These are phyloP conservation scores for Umbellularia californica DNA, from an alignment of 164 flowering plant genomes.

Conservation along the genomic window DNA sequence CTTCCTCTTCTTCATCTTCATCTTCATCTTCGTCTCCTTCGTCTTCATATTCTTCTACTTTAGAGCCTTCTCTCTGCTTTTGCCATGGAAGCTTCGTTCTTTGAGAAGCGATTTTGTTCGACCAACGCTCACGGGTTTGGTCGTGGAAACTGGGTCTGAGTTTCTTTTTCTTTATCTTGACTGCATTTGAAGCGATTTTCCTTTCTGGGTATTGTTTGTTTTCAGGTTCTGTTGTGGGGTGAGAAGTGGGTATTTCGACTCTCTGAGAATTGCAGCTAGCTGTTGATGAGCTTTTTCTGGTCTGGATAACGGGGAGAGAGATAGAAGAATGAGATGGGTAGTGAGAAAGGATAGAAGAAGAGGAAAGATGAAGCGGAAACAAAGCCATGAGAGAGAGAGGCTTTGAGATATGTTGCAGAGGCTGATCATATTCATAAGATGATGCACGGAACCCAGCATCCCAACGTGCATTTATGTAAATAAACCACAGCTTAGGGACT, in stretches of 20 bases:
- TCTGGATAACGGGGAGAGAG: not conserved
- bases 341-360: not conserved
- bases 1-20: not conserved
- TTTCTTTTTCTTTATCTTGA: constrained; percentile 50
- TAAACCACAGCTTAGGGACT: too few species aligned
- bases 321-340: not conserved
- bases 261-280: constrained; percentile 13
- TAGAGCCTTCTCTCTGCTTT: constrained; percentile 9
- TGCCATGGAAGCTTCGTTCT: constrained; percentile 73
- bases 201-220: constrained; percentile 16
- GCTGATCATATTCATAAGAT: too few species aligned
- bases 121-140: constrained; percentile 64
- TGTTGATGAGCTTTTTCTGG: not conserved
- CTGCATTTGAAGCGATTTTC: constrained; percentile 8
- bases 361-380: not conserved
- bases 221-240: constrained; percentile 20
- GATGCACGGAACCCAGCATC: not conserved
- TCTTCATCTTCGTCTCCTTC: not conserved
- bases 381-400: too few species aligned
- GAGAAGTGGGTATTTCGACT: constrained; percentile 19
- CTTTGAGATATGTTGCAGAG: not conserved
- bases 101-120: constrained; percentile 38
- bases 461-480: too few species aligned
- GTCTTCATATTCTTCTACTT: not conserved
- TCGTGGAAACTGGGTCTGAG: constrained; percentile 73